Base-by-base conservation (phyloP, 306 rosid genomes). In the Trichosanthes truncata region DNA sequence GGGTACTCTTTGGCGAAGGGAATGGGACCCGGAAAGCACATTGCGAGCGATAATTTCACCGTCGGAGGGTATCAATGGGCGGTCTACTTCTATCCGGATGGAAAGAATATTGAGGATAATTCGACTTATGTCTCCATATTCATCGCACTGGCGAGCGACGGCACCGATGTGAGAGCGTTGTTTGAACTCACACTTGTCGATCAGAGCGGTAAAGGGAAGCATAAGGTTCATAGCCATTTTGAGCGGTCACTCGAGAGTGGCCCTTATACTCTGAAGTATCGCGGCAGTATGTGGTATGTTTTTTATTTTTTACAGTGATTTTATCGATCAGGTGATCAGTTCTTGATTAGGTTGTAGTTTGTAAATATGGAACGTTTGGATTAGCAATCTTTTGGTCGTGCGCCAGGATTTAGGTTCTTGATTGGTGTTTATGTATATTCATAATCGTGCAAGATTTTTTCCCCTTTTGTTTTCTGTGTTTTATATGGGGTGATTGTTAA, bases 51-150 rank as follows among this genome's bases (percentile, higher is more conserved):
- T 48, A 87, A 89, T 0, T 93, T 93, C 81, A 88, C 86, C 53
- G 97, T 93, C 14, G 98, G 97, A 35, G 98, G 98, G 7, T 93
- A 84, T 81, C 94, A 93, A 79, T 93, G 98, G 98, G 98, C 98
- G 5, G 88, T 93, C 46, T 92, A 93, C 84, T 93, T 93, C 76
- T 93, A 91, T 85, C 97, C 98, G 1, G 98, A 93, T 7, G 98
- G 98, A 3, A 93, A 93, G 78, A 93, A 93, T 81, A 90, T 93
- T 0, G 98, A 93, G 86, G 98, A 93, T 36, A 92, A 86, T 68
- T 90, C 96, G 45, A 56, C 83, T 49, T 91, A 93, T 46, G 96
- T 93, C 6, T 93, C 98, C 11, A 97, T 93, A 3, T 93, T 93
- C 84, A 91, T 93, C 7, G 98, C 98, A 1, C 82, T 93, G 35